Evolutionary conservation across 441 rosid genomes (phyloP).

Genomic region (Sinapis alba): DNA sequence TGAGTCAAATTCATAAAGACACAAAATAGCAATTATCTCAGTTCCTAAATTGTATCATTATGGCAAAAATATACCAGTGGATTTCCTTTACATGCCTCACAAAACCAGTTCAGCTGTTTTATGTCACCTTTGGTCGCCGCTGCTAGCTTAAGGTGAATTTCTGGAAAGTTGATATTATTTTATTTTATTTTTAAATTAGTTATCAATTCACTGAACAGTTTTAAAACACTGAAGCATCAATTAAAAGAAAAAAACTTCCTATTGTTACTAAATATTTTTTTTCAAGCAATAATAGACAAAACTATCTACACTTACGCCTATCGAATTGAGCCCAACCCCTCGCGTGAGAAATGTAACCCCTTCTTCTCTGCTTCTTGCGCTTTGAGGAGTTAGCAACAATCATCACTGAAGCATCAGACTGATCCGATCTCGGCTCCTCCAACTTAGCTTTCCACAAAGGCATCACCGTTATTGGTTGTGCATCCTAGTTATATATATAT

Average conservation of each 20-base stretch:
- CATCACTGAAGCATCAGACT: slow-evolving; percentile 63
- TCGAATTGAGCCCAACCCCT: slow-evolving; percentile 59
- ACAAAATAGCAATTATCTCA: background rate
- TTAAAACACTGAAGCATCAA: background rate
- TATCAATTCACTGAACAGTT: too few relatives aligned
- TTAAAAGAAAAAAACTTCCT: background rate
- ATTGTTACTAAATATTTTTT: background rate
- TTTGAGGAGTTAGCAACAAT: slow-evolving; percentile 55
- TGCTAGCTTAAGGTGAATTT: slow-evolving; percentile 62
- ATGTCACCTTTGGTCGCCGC: slow-evolving; percentile 62
- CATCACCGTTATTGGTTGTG: slow-evolving; percentile 59
- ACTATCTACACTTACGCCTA: slow-evolving; percentile 63
- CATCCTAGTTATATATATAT: slow-evolving; percentile 57
- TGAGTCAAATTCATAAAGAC: background rate
- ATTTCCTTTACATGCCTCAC: slow-evolving; percentile 89
- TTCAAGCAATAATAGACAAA: slow-evolving; percentile 2
- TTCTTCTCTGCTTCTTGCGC: slow-evolving; percentile 37
- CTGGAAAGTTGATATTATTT: slow-evolving; percentile 50
- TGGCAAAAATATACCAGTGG: slow-evolving; percentile 53
- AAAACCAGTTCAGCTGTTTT: slow-evolving; percentile 69
- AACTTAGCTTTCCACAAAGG: slow-evolving; percentile 79
- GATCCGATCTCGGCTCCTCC: slow-evolving; percentile 62
- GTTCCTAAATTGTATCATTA: background rate
- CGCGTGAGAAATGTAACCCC: slow-evolving; percentile 26
- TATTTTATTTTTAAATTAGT: too few relatives aligned